Evolutionary conservation across 2,329 filamentous ascomycete genomes (phyloP), one percentile per base, ranked within the genome.

Genomic region (Hortaea sp.): DNA sequence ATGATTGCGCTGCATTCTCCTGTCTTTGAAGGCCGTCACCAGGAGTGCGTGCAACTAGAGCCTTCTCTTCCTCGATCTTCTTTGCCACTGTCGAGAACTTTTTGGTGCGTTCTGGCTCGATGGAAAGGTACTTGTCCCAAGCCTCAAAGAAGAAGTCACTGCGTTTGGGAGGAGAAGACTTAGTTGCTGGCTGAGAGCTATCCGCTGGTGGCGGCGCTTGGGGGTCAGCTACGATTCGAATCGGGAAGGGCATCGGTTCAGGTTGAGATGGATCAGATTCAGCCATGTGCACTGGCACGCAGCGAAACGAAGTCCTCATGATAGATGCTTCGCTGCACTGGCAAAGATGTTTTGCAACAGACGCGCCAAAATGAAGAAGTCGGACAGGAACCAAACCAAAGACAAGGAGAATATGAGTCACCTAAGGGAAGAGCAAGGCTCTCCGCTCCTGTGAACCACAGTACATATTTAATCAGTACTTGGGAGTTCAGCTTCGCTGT

Each of bases 1-100:
- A 92, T 0, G 83, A 86, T 9, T 42, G 53, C 10, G 57, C 57
- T 3, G 59, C 59, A 44, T 57, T 61, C 42, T 61, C 52, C 13
- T 52, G 38, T 13, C 52, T 43, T 34, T 53, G 47, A n/a, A 59
- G 47, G 4, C 57, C 57, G 38, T 49, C 47, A 13, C 52, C 38
- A 40, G 46, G 48, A 20, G 49, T 50, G 10, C 52, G 31, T 29
- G 51, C 45, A 13, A 61, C 45, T 1, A 41, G 42, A 35, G 46
- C 43, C 39, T 54, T 54, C 39, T 57, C 53, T n/a, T 50, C 48
- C 35, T 50, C 49, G 11, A 58, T 29, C 35, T 51, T 51, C 5
- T 46, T 39, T 4, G 54, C 49, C 10, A 49, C 39, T 11, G 50
- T 39, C 3, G 58, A 61, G 13, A 48, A 49, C 31, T 44, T 51